phyloP scores from a whole-genome alignment of 106 monocot genomes.

The Dioscorea zingiberensis region DNA sequence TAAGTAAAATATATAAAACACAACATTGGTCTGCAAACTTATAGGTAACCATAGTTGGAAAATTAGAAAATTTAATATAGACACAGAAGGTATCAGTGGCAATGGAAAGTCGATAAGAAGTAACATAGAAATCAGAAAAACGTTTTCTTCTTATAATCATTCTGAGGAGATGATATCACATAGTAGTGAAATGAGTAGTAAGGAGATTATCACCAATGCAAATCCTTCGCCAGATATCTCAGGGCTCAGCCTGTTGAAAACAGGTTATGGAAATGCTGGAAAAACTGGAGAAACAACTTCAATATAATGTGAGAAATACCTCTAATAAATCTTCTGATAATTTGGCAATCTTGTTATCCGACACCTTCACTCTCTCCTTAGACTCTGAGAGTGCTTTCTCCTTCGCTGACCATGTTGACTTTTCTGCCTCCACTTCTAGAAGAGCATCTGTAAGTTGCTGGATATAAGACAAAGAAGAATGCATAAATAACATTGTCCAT shows the following conservation, averaged over 20 bases:
- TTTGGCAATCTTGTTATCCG: constrained; percentile 24
- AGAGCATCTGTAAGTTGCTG: constrained; percentile 92
- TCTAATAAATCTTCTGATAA: constrained; percentile 42
- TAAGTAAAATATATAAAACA: too few species aligned
- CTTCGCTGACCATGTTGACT: constrained; percentile 39
- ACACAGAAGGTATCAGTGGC: too few species aligned
- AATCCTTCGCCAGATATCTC: too few species aligned
- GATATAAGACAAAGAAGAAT: constrained; percentile 10
- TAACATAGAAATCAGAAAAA: too few species aligned
- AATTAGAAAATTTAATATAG: too few species aligned
- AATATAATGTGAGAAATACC: constrained; percentile 19
- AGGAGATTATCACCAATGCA: neutral
- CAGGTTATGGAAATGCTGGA: neutral
- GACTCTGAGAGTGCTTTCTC: constrained; percentile 46
- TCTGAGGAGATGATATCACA: too few species aligned
- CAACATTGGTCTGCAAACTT: too few species aligned
- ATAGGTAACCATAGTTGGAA: too few species aligned
- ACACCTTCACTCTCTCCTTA: constrained; percentile 34
- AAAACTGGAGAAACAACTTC: neutral
- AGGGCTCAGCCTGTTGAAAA: too few species aligned
- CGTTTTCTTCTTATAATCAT: too few species aligned
- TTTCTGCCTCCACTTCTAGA: constrained; percentile 78
- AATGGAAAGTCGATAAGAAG: too few species aligned
- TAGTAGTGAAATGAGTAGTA: too few species aligned
- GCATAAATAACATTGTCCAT: neutral